phyloP scores from a whole-genome alignment of 2,329 filamentous ascomycete species.

The Chaetomium globosum region DNA sequence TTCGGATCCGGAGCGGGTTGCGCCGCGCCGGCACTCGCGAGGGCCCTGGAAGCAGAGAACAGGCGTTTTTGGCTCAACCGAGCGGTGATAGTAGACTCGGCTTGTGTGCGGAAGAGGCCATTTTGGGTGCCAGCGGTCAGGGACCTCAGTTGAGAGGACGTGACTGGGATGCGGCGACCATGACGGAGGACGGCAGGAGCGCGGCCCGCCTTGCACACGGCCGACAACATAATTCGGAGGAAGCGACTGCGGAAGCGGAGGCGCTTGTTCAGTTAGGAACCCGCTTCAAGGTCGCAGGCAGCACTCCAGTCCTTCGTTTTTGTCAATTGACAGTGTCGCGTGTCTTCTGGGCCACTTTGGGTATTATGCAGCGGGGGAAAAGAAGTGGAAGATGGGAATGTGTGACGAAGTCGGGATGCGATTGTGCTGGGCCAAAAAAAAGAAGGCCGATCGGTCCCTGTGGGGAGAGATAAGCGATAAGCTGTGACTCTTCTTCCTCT shows the following conservation, averaged over 20 bases:
- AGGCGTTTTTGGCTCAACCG: slow-evolving; percentile 50
- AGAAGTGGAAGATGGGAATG: slow-evolving; percentile 28
- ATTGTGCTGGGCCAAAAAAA: slow-evolving; percentile 28
- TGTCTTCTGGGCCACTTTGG: slow-evolving; percentile 27
- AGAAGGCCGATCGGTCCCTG: slow-evolving; percentile 28
- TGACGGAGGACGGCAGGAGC: slow-evolving; percentile 61
- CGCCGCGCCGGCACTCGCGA: slow-evolving; percentile 49
- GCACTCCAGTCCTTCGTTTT: slow-evolving; percentile 31
- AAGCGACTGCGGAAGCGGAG: slow-evolving; percentile 17
- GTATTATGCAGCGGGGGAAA: slow-evolving; percentile 20
- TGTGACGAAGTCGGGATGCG: slow-evolving; percentile 25
- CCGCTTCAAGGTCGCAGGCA: slow-evolving; percentile 25
- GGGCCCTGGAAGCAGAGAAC: slow-evolving; percentile 50
- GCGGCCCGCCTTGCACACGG: slow-evolving; percentile 54
- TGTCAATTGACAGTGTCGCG: slow-evolving; percentile 33
- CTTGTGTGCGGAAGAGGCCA: slow-evolving; percentile 42
- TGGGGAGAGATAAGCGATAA: slow-evolving; percentile 37
- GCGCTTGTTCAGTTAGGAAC: slow-evolving; percentile 19
- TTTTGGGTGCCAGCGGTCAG: slow-evolving; percentile 43
- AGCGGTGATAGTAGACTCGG: slow-evolving; percentile 39
- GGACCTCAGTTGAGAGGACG: slow-evolving; percentile 49
- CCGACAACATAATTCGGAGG: slow-evolving; percentile 39
- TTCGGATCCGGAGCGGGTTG: slow-evolving; percentile 78
- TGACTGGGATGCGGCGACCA: slow-evolving; percentile 54
- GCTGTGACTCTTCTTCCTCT: slow-evolving; percentile 30